Evolutionary conservation across 352 stramenopile genomes (phyloP).

Genomic region (Thalassiosira mediterranea): DNA sequence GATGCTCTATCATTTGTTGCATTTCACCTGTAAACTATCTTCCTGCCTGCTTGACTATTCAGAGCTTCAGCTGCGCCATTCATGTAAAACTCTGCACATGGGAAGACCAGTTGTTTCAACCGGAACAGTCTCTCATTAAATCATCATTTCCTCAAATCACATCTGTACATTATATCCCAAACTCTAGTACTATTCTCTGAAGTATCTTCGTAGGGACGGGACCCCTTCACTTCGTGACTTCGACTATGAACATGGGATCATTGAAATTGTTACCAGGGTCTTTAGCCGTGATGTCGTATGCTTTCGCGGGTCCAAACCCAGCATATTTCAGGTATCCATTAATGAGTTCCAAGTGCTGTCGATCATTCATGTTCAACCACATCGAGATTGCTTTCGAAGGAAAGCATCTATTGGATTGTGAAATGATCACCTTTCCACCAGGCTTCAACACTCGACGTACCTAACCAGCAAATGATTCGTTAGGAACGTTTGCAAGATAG

Average conservation of each 20-base stretch:
- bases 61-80: too few species aligned
- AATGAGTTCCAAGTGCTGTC: slow-evolving; percentile 84
- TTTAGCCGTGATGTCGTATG: slow-evolving; percentile 86
- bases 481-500: not conserved
- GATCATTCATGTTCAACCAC: slow-evolving; percentile 88
- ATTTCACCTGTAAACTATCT: too few species aligned
- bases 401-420: slow-evolving; percentile 87
- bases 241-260: slow-evolving; percentile 84
- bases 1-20: too few species aligned
- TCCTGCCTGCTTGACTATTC: too few species aligned
- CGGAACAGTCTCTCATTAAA: slow-evolving; percentile 1
- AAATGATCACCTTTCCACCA: slow-evolving; percentile 86
- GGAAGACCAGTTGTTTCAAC: slow-evolving; percentile 6
- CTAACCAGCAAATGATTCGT: slow-evolving; percentile 10
- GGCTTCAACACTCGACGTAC: slow-evolving; percentile 82
- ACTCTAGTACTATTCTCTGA: not conserved
- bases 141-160: not conserved
- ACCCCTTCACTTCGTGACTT: slow-evolving; percentile 45
- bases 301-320: slow-evolving; percentile 65
- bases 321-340: slow-evolving; percentile 87
- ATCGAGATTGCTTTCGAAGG: slow-evolving; percentile 87
- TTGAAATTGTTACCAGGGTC: slow-evolving; percentile 60
- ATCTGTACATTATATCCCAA: not conserved
- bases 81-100: too few species aligned
- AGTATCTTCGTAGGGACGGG: not conserved